Base-by-base conservation (phyloP, 2,329 filamentous ascomycete species). In the Pseudogymnoascus sp. region DNA sequence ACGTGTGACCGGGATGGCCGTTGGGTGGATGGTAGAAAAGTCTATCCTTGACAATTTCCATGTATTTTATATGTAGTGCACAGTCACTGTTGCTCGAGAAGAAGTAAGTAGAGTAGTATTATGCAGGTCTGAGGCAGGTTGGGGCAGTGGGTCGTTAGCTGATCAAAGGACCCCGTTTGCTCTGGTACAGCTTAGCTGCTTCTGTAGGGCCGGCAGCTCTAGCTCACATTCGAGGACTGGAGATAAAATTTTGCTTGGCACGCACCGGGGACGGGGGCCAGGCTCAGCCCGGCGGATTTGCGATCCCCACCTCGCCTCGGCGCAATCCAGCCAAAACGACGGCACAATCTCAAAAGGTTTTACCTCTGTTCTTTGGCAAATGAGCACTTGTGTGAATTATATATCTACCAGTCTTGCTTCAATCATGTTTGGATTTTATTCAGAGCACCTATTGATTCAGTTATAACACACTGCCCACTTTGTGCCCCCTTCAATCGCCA, bases 101-200 rank as follows among this genome's bases (percentile, higher is more conserved):
- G 33, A 33, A 19, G 17, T 33, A 57, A 31, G 47, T 53, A 53
- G 47, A 53, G 47, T 50, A 26, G 44, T n/a, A 50, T 50, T 47
- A 57, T 57, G 50, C 50, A 57, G 50, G 50, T 57, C 50, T 57
- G 28, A 33, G 50, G 50, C n/a, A 57, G 50, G 33, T 28, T 57
- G 28, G 21, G 50, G 50, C n/a, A 57, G 50, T 57, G 50, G 50
- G 33, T 57, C 28, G 28, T 57, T 57, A 11, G 50, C 28, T 11
- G 50, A 33, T 57, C 50, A 9, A 13, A 31, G 28, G 28, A 33
- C 50, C 50, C 50, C 31, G 10, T 57, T 31, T 5, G 5, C 28
- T 57, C 3, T 33, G 47, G 47, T 17, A 42, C 17, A 47, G 42
- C 42, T 47, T 21, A 47, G 36, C n/a, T 40, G 4, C 1, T 40